A percentile compares a stretch with the other conserved stretches of the same genome.
Evolutionary conservation across 2,329 filamentous ascomycete genomes (phyloP).

Genomic region (Alternaria burnsii): DNA sequence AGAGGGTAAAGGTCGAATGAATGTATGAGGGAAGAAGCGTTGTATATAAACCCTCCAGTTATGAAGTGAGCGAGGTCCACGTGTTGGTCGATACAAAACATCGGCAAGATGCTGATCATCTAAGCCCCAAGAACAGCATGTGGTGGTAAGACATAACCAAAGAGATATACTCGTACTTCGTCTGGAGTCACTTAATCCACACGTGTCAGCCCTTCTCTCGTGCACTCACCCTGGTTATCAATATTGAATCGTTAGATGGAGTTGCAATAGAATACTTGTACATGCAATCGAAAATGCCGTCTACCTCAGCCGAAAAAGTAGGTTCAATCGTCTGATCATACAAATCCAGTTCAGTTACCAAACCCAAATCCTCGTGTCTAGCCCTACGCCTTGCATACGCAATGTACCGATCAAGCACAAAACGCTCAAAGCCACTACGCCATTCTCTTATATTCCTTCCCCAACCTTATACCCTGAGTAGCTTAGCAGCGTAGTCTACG

Average conservation of each 20-base stretch:
- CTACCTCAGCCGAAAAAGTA: conserved; percentile 15
- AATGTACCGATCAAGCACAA: neutral
- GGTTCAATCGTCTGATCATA: conserved; percentile 35
- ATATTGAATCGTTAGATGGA: conserved; percentile 23
- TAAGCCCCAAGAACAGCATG: neutral
- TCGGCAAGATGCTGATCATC: neutral
- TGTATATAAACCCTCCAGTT: neutral
- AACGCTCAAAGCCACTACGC: neutral
- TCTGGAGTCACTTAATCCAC: neutral
- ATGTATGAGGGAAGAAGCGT: neutral
- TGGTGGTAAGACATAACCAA: neutral
- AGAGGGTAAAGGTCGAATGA: neutral
- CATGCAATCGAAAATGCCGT: conserved; percentile 31
- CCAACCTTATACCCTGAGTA: conserved; percentile 74
- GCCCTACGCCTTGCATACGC: conserved; percentile 5
- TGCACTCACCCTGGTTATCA: neutral
- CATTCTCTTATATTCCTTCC: neutral
- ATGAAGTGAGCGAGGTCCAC: neutral
- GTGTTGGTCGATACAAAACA: neutral
- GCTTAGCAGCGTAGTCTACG: conserved; percentile 85
- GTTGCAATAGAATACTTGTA: conserved; percentile 29
- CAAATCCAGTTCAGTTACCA: conserved; percentile 17
- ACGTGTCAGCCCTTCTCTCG: neutral
- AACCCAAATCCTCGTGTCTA: conserved; percentile 10
- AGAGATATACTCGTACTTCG: fast-evolving